Percentiles rank a stretch among this genome's conserved stretches.
These are phyloP conservation scores for Citrullus mucosospermus DNA, from an alignment of 306 rosid genomes.

Conservation along the genomic window DNA sequence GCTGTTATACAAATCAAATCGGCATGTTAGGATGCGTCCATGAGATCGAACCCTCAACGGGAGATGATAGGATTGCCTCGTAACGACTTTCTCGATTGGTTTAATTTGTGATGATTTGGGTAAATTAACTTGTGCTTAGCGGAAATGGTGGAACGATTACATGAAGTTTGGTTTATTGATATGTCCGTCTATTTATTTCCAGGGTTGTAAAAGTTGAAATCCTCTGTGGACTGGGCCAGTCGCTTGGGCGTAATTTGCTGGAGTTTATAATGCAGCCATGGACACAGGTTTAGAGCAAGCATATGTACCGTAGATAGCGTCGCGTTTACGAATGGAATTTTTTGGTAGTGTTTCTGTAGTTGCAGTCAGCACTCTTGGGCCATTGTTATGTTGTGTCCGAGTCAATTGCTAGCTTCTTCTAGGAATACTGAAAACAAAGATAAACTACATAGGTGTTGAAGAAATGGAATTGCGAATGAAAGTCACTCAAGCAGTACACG, in stretches of 20 bases:
- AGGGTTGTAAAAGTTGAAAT: constrained; percentile 2
- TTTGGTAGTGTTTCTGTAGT: not conserved
- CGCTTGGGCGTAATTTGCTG: not conserved
- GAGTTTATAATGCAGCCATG: not conserved
- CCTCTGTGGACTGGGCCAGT: constrained; percentile 5
- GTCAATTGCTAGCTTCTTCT: not conserved
- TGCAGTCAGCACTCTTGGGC: not conserved
- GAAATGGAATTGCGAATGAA: constrained; percentile 67
- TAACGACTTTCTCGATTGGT: not conserved
- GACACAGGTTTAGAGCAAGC: not conserved
- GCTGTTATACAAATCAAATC: not conserved
- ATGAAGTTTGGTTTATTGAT: not conserved
- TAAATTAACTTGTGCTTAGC: not conserved
- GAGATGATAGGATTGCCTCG: not conserved
- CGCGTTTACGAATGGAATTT: not conserved
- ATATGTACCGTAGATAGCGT: not conserved
- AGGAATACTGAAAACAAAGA: not conserved
- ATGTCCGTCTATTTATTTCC: not conserved
- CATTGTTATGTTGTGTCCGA: not conserved
- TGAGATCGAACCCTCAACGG: not conserved
- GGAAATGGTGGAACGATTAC: not conserved
- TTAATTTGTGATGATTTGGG: not conserved
- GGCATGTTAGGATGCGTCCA: not conserved
- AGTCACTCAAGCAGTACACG: constrained; percentile 86
- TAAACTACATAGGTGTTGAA: not conserved